Evolutionary conservation across 2,329 filamentous ascomycete genomes (phyloP).

Genomic region (Coleophoma eucalyptorum): DNA sequence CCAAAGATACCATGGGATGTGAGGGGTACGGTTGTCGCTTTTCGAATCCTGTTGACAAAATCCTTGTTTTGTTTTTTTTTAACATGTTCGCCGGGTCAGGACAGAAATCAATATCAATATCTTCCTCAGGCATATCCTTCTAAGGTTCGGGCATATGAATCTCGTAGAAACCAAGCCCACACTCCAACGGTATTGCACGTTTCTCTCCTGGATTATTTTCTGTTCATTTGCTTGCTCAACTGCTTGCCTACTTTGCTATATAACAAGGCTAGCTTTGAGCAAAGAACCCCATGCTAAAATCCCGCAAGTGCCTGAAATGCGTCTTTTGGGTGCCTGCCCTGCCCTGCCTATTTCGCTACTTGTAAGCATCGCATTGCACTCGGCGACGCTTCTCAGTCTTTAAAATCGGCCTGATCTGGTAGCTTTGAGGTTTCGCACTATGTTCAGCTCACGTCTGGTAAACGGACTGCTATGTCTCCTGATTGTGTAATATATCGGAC

Average conservation of each 20-base stretch:
- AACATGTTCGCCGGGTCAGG: background rate
- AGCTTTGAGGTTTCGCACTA: background rate
- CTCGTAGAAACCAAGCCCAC: no score
- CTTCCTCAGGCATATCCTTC: no score
- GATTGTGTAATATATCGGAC: slow-evolving; percentile 98
- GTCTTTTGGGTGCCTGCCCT: background rate
- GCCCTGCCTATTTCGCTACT: background rate
- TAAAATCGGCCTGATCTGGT: background rate
- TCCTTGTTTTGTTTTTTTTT: background rate
- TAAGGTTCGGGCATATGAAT: no score
- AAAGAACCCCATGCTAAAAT: no score
- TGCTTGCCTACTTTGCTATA: background rate
- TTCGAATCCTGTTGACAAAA: background rate
- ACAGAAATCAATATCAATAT: no score
- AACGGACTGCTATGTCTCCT: slow-evolving; percentile 88
- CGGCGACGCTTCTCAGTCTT: background rate
- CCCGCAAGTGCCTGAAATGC: no score
- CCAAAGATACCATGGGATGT: no score
- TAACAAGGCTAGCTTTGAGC: slow-evolving; percentile 4
- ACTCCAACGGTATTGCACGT: no score
- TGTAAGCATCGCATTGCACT: background rate
- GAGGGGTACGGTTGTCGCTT: background rate
- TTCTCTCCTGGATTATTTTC: no score
- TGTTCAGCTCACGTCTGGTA: slow-evolving; percentile 61
- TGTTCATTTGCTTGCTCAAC: no score